A percentile compares a stretch with the other conserved stretches of the same genome.
phyloP scores from a whole-genome alignment of 257 asterid species.

The Schizonepeta tenuifolia region DNA sequence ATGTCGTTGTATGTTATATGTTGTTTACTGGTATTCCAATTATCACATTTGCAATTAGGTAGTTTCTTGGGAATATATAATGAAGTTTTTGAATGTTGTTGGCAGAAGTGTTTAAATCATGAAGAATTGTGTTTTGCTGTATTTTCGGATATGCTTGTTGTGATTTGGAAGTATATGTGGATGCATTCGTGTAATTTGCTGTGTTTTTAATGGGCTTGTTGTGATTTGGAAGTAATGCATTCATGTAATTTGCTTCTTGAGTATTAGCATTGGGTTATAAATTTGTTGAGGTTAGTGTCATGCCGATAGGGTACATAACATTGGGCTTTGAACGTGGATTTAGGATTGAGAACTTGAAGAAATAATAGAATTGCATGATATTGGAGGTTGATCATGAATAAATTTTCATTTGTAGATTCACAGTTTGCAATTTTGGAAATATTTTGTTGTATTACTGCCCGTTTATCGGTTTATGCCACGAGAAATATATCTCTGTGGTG shows the following conservation, averaged over 20 bases:
- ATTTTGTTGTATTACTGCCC: background rate
- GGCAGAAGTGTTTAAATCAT: background rate
- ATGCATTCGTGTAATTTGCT: background rate
- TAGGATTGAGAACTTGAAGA: background rate
- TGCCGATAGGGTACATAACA: background rate
- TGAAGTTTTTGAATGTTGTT: background rate
- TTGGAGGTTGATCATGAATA: background rate
- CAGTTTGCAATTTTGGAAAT: background rate
- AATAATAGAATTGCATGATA: background rate
- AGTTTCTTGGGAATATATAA: background rate
- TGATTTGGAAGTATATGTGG: conserved; percentile 3
- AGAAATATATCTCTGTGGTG: background rate
- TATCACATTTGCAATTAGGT: background rate
- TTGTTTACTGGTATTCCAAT: background rate
- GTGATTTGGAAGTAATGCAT: conserved; percentile 8
- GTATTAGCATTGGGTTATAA: background rate
- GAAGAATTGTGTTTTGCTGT: conserved; percentile 10
- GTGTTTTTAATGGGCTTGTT: conserved; percentile 7
- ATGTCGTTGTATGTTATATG: background rate
- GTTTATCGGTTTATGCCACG: background rate
- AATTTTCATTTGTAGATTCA: background rate
- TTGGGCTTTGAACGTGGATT: background rate
- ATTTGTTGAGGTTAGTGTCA: background rate
- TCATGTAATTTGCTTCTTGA: background rate
- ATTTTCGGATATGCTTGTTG: no score